phyloP scores from a whole-genome alignment of 1,284 basidiomycete species.

The Fistulinella cinereoalba region DNA sequence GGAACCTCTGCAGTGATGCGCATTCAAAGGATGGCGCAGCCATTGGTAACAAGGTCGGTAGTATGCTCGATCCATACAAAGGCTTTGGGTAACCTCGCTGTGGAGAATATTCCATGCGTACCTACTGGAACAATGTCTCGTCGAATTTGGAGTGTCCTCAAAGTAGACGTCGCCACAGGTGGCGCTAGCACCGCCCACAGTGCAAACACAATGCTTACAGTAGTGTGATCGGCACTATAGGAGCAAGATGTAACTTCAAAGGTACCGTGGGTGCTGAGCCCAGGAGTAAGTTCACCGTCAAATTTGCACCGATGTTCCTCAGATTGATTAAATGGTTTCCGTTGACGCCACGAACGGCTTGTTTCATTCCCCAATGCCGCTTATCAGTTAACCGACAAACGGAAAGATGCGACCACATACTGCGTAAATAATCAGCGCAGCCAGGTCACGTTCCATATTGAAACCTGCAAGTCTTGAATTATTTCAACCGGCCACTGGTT shows the following conservation, averaged over 20 bases:
- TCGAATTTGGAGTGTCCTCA: conserved; percentile 25
- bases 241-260: conserved; percentile 15
- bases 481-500: too few relatives aligned
- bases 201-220: not conserved
- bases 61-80: conserved; percentile 3
- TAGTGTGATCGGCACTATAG: not conserved
- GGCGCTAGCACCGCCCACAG: conserved; percentile 26
- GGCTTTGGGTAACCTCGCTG: too few relatives aligned
- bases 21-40: conserved; percentile 20
- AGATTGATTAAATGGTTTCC: conserved; percentile 29
- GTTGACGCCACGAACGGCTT: conserved; percentile 26
- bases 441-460: conserved; percentile 26
- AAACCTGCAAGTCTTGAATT: conserved; percentile 13
- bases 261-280: conserved; percentile 24
- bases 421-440: conserved; percentile 22
- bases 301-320: conserved; percentile 28
- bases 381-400: not conserved
- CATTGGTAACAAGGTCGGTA: conserved; percentile 14
- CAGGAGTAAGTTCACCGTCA: conserved; percentile 10
- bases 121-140: conserved; percentile 27
- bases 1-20: conserved; percentile 12
- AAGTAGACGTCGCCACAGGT: conserved; percentile 30
- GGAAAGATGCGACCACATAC: conserved; percentile 8
- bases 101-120: not conserved
- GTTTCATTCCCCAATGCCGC: not conserved